Percentiles rank a stretch among this genome's conserved stretches.
phyloP scores from a whole-genome alignment of 352 stramenopile species.

The Globisporangium rhizosaccharum region DNA sequence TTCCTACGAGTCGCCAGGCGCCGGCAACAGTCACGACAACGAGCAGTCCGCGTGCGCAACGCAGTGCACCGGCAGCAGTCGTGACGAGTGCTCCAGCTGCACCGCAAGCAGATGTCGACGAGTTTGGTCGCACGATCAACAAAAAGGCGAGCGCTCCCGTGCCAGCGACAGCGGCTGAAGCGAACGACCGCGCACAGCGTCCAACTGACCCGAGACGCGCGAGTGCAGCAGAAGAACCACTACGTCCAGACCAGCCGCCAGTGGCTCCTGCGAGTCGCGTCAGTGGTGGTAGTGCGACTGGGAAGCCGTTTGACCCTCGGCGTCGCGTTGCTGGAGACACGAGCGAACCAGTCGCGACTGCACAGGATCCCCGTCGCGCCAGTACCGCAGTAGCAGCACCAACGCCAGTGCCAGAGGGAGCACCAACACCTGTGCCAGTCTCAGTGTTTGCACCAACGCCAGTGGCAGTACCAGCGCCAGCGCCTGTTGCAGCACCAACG shows the following conservation, averaged over 20 bases:
- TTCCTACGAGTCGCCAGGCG: constrained; percentile 13
- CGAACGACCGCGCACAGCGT: constrained; percentile 4
- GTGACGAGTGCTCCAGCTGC: background rate
- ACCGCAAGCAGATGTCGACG: constrained; percentile 28
- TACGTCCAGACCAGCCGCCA: background rate
- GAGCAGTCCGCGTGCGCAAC: background rate
- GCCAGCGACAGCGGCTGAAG: background rate
- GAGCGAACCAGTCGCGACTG: background rate
- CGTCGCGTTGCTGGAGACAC: constrained; percentile 18
- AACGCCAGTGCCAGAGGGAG: too few relatives aligned
- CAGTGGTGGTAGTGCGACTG: constrained; percentile 3
- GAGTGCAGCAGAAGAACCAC: background rate
- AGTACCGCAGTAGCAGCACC: background rate
- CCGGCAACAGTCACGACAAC: background rate
- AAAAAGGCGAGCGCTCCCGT: constrained; percentile 6
- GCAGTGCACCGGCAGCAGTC: background rate
- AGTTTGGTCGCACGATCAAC: constrained; percentile 48
- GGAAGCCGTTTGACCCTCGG: constrained; percentile 28
- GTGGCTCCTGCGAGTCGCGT: background rate
- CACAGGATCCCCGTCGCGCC: background rate
- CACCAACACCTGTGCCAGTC: too few relatives aligned
- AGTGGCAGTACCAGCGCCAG: background rate
- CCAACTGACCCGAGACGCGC: constrained; percentile 17
- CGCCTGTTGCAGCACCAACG: background rate
- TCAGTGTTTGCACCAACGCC: background rate